A percentile compares a stretch with the other conserved stretches of the same genome.
These are phyloP conservation scores for Scheffersomyces parashehatae DNA, from an alignment of 1,139 yeast genomes.

Conservation along the genomic window DNA sequence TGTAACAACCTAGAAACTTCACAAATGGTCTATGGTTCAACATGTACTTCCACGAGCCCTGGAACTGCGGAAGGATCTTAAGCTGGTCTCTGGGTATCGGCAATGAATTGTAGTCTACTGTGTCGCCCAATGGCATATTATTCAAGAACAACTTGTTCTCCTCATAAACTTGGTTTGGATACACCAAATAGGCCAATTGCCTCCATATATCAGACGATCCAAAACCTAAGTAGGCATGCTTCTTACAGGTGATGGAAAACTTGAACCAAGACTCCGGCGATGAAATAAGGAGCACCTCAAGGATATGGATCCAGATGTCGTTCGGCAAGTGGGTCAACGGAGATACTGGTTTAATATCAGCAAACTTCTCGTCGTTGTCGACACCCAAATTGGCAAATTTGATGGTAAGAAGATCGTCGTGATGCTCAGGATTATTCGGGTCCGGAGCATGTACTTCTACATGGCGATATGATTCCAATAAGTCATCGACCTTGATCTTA, in stretches of 20 bases:
- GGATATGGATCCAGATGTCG: slow-evolving; percentile 60
- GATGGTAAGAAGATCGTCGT: slow-evolving; percentile 21
- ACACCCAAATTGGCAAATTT: slow-evolving; percentile 34
- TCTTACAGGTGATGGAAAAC: slow-evolving; percentile 62
- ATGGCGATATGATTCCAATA: slow-evolving; percentile 32
- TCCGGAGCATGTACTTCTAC: slow-evolving; percentile 32
- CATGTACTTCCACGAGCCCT: slow-evolving; percentile 58
- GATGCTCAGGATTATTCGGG: slow-evolving; percentile 18
- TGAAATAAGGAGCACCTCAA: slow-evolving; percentile 49
- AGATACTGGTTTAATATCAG: slow-evolving; percentile 46
- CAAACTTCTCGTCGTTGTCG: slow-evolving; percentile 27
- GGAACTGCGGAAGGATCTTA: slow-evolving; percentile 47
- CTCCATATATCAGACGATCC: slow-evolving; percentile 57
- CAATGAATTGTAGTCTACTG: slow-evolving; percentile 24
- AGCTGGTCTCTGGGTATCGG: slow-evolving; percentile 46
- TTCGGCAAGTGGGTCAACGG: slow-evolving; percentile 59
- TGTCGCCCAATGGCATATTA: slow-evolving; percentile 5
- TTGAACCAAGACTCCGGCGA: slow-evolving; percentile 71
- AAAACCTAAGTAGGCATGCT: slow-evolving; percentile 63
- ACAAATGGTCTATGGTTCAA: slow-evolving; percentile 57
- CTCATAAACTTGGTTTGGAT: slow-evolving; percentile 57
- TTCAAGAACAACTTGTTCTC: slow-evolving; percentile 28
- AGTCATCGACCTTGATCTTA: slow-evolving; percentile 38
- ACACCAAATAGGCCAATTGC: slow-evolving; percentile 53
- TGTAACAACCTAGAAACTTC: slow-evolving; percentile 80